These are phyloP conservation scores for Diplocarpon mali DNA, from an alignment of 2,329 filamentous ascomycete genomes.

Conservation along the genomic window DNA sequence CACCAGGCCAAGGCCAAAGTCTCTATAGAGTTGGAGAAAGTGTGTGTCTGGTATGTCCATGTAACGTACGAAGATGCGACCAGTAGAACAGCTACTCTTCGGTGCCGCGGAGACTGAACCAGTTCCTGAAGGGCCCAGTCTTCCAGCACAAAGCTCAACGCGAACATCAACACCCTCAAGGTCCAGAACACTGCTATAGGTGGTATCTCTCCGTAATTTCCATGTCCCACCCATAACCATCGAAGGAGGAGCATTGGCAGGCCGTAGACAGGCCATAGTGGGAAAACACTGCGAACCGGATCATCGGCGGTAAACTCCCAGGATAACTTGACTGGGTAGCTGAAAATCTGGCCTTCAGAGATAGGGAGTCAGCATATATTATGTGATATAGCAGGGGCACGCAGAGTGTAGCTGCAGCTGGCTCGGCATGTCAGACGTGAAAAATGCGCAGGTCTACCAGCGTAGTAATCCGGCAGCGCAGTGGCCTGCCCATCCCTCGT, in stretches of 20 bases:
- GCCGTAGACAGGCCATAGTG: constrained; percentile 90
- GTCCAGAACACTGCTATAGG: constrained; percentile 87
- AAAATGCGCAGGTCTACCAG: not conserved
- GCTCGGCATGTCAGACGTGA: not conserved
- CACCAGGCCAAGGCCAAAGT: constrained; percentile 90
- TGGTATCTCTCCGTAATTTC: constrained; percentile 62
- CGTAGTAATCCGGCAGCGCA: too few species aligned
- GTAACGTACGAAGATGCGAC: constrained; percentile 96
- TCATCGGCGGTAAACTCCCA: constrained; percentile 91
- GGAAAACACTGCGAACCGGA: constrained; percentile 92
- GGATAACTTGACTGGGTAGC: constrained; percentile 77
- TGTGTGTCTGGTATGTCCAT: constrained; percentile 97
- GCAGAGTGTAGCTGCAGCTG: not conserved
- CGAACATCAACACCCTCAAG: constrained; percentile 81
- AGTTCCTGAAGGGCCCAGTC: constrained; percentile 96
- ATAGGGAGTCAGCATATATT: constrained; percentile 1
- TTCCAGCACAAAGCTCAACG: constrained; percentile 89
- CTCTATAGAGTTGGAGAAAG: constrained; percentile 95
- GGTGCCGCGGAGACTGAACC: constrained; percentile 60
- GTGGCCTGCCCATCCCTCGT: not conserved
- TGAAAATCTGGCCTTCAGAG: constrained; percentile 72
- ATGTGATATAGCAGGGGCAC: too few species aligned
- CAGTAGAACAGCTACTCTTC: constrained; percentile 65
- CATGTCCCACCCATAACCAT: constrained; percentile 85
- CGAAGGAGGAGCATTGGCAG: constrained; percentile 85